Conservation (phyloP, 345 rosid species). For the Dipteronia dyeriana region DNA sequence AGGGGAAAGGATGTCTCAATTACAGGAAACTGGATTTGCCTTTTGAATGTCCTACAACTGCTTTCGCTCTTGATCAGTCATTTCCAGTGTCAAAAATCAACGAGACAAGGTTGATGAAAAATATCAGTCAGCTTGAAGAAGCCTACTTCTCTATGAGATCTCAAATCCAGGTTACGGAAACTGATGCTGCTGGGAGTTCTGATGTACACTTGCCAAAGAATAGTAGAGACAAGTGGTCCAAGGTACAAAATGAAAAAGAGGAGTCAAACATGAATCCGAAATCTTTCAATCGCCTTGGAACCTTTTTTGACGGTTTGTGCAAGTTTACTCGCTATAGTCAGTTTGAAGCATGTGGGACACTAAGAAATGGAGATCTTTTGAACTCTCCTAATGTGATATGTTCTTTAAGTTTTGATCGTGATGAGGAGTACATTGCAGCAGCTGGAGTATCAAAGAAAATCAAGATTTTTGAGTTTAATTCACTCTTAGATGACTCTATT, state of each 20-base stretch:
- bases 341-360: slow-evolving; percentile 70
- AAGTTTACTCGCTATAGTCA: slow-evolving; percentile 76
- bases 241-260: slow-evolving; percentile 34
- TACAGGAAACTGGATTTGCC: slow-evolving; percentile 30
- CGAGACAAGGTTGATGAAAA: slow-evolving; percentile 53
- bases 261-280: slow-evolving; percentile 36
- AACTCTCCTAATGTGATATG: slow-evolving; percentile 79
- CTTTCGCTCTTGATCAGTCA: slow-evolving; percentile 33
- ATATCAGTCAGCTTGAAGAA: slow-evolving; percentile 67
- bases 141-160: slow-evolving; percentile 81
- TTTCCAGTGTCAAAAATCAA: slow-evolving; percentile 37
- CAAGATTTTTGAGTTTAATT: slow-evolving; percentile 71
- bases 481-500: slow-evolving; percentile 66
- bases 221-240: slow-evolving; percentile 36
- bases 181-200: slow-evolving; percentile 33
- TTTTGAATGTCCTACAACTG: slow-evolving; percentile 22
- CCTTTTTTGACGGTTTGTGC: slow-evolving; percentile 75
- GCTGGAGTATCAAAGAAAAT: slow-evolving; percentile 93
- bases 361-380: slow-evolving; percentile 73
- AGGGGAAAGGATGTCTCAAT: slow-evolving; percentile 18
- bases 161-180: slow-evolving; percentile 40
- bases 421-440: slow-evolving; percentile 75
- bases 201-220: slow-evolving; percentile 43
- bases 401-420: slow-evolving; percentile 79
- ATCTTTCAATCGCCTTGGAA: slow-evolving; percentile 51